A percentile compares a stretch with the other conserved stretches of the same genome.
Evolutionary conservation across 345 rosid genomes (phyloP).

Genomic region (Eucalyptus coolabah): DNA sequence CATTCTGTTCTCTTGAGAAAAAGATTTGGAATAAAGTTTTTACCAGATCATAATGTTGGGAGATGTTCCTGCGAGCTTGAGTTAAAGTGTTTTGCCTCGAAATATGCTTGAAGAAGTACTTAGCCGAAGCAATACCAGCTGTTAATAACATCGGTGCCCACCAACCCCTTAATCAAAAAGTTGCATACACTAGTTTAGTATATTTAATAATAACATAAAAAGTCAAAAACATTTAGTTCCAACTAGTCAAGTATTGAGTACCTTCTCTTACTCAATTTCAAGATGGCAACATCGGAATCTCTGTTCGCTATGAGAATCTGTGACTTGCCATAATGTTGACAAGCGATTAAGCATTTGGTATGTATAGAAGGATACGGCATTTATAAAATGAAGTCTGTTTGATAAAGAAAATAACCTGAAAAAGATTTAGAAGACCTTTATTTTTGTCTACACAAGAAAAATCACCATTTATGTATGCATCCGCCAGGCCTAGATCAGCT

Average conservation of each 20-base stretch:
- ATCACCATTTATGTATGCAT: slow-evolving; percentile 75
- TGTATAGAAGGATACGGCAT: not conserved
- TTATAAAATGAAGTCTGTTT: not conserved
- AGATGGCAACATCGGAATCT: slow-evolving; percentile 23
- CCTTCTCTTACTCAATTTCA: slow-evolving; percentile 54
- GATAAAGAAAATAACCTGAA: slow-evolving; percentile 35
- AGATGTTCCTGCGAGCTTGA: slow-evolving; percentile 88
- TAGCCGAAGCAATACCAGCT: slow-evolving; percentile 67
- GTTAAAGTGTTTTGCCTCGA: slow-evolving; percentile 65
- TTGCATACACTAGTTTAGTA: not conserved
- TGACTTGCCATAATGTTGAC: not conserved
- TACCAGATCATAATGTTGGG: slow-evolving; percentile 92
- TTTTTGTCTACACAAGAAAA: slow-evolving; percentile 66
- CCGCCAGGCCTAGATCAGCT: slow-evolving; percentile 91
- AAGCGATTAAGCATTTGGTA: not conserved
- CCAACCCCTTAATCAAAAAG: slow-evolving; percentile 62
- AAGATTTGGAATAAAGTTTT: not conserved
- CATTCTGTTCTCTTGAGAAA: not conserved
- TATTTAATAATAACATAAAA: not conserved
- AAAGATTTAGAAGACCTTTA: slow-evolving; percentile 57
- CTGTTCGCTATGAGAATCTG: slow-evolving; percentile 72
- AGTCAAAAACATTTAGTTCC: not conserved
- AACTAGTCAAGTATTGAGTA: not conserved
- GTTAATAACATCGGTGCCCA: slow-evolving; percentile 83
- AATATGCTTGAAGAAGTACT: slow-evolving; percentile 62